Conservation (phyloP, 768 basidiomycete species). For the Podaxis mareebaensis region DNA sequence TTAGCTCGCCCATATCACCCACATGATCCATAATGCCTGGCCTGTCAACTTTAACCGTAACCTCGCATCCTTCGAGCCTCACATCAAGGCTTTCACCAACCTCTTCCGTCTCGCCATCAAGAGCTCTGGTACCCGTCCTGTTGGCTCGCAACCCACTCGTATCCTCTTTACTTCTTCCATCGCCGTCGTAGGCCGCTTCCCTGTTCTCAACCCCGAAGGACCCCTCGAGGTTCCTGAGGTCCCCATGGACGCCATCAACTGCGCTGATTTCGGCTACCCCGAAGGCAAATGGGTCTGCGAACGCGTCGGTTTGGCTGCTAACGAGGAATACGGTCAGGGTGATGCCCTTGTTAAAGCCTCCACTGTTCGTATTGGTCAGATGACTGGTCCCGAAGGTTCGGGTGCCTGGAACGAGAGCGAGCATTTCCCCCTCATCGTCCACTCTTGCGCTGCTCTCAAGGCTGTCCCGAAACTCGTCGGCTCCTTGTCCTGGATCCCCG, state of each 20-base stretch:
- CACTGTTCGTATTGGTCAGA: constrained; percentile 36
- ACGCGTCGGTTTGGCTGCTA: constrained; percentile 27
- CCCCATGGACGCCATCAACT: constrained; percentile 27
- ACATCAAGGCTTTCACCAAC: constrained; percentile 30
- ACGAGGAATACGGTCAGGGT: constrained; percentile 26
- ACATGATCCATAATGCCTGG: constrained; percentile 42
- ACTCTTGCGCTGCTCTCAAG: constrained; percentile 28
- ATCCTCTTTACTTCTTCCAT: constrained; percentile 39
- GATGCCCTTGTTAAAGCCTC: constrained; percentile 9
- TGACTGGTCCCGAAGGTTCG: constrained; percentile 36
- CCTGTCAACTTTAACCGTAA: constrained; percentile 43
- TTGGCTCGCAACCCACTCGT: constrained; percentile 28
- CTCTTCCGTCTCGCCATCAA: constrained; percentile 24
- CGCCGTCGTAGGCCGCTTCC: constrained; percentile 34
- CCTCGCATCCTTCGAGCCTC: constrained; percentile 44
- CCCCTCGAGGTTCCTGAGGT: constrained; percentile 33
- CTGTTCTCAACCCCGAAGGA: constrained; percentile 26
- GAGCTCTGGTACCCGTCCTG: constrained; percentile 35
- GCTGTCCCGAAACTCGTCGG: constrained; percentile 31
- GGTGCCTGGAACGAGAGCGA: constrained; percentile 40
- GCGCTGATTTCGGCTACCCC: constrained; percentile 37
- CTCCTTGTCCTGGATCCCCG: constrained; percentile 38
- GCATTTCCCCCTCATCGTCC: constrained; percentile 36
- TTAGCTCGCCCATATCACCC: constrained; percentile 27
- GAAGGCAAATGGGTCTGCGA: constrained; percentile 40